Evolutionary conservation across 257 asterid genomes (phyloP), one percentile per base, ranked within the genome.

Genomic region (Dorcoceras hygrometricum): DNA sequence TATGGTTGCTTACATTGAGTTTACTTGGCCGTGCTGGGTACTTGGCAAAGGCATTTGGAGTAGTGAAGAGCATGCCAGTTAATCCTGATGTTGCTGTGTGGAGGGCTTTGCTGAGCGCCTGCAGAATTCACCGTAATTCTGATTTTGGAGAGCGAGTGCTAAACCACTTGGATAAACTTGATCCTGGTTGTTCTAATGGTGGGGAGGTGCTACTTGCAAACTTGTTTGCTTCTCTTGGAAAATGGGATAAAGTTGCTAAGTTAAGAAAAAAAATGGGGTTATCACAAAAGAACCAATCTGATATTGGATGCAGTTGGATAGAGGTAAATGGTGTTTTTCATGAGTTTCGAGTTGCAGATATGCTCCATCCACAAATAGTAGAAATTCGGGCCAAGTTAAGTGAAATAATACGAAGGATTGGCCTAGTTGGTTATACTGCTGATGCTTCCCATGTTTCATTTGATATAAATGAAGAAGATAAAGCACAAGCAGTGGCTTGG

Each of bases 1-100:
- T 87, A 85, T 70, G 95, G 95, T 59, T 89, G 95, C 75, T n/a
- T 83, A 81, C n/a, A 59, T 87, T 34, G 95, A 91, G n/a, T 82
- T 77, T 91, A 78, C 90, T 91, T 43, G 88, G 90, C 54, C 96
- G 95, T 68, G 89, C 95, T 43, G 95, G 96, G 63, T 85, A 75
- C 79, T 71, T 89, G 75, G 91, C 86, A 2, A 87, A 84, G 83
- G 90, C 98, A 55, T 80, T 89, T 60, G 81, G 80, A 50, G 71
- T 91, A 46, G 82, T 72, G 39, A 82, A 80, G 74, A 71, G 26
- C 63, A 89, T 89, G 96, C 87, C 83, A 0, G n/a, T 85, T 55
- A 58, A 78, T 32, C 95, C 94, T 1, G 96, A 87, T 74, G 57
- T 71, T 51, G 82, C 76, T 56, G 50, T 91, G 23, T 91, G 95